Base-by-base conservation (phyloP, 441 rosid species). In the Biscutella laevigata region DNA sequence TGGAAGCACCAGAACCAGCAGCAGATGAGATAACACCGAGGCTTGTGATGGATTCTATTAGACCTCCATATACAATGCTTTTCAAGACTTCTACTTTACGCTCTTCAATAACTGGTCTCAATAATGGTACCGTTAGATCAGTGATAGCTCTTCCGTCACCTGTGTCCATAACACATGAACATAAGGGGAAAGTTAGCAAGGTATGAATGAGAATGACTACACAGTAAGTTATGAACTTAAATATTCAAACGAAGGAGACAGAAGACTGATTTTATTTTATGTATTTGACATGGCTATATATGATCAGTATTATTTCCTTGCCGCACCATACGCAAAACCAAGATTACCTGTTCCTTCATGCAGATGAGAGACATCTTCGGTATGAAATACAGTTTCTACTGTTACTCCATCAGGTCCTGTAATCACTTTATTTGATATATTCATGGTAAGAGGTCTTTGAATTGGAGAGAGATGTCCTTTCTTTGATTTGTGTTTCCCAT, bases 21-120 rank as follows among this genome's bases (percentile, higher is more conserved):
- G 98, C 96, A 67, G 98, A 92, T 33, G 91, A 76, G 42, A 92
- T 88, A 49, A 92, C 75, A 25, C 82, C 84, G 5, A 88, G 79
- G 58, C 96, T 82, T 55, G 96, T 72, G 54, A 86, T 77, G 55
- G 82, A 75, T 79, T 92, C 96, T 25, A 75, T 24, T 48, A 92
- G 68, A 67, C 98, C 98, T 50, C 98, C 98, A 9, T 83, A 92
- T 1, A 88, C 83, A 32, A 92, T 79, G 73, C 98, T 79, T 77
- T 86, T 92, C 60, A 84, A 39, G 47, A 88, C 70, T 43, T 92
- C 98, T 61, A 69, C 14, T 30, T 61, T 68, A 41, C 16, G 59
- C 41, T 69, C 63, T 66, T 59, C 71, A 38, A 49, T 59, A 36
- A 39, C 61, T 59, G 36, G 64, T 47, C 35, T 12, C 25, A 53